These are phyloP conservation scores for Acanthamoeba triangularis DNA, from an alignment of 208 protist genomes.

Conservation along the genomic window DNA sequence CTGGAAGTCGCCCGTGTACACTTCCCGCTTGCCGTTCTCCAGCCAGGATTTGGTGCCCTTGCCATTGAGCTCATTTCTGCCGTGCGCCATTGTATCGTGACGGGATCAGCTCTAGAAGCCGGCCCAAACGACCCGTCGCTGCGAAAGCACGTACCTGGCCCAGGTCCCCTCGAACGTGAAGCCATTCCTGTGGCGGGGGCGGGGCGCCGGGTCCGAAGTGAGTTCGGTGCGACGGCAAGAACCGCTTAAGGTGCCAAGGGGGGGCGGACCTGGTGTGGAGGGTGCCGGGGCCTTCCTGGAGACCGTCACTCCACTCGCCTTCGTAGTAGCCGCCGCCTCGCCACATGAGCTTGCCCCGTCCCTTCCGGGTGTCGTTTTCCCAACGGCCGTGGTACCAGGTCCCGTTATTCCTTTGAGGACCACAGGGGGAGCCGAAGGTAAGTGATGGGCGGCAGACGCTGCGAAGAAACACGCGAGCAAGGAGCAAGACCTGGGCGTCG, in stretches of 20 bases:
- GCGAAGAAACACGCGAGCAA: too few species aligned
- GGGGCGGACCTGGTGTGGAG: not conserved
- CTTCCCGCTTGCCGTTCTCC: constrained; percentile 1
- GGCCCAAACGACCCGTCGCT: too few species aligned
- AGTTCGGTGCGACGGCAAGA: too few species aligned
- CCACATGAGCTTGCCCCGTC: constrained; percentile 2
- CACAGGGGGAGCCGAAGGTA: not conserved
- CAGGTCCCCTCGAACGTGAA: not conserved
- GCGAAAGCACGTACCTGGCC: not conserved
- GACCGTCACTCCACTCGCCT: not conserved
- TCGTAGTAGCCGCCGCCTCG: constrained; percentile 30
- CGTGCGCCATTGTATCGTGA: not conserved
- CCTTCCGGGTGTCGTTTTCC: not conserved
- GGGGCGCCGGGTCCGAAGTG: not conserved
- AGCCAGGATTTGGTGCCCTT: constrained; percentile 9
- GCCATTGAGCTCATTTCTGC: constrained; percentile 29
- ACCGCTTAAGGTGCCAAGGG: not conserved
- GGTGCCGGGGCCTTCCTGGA: not conserved
- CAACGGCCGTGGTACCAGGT: constrained; percentile 29
- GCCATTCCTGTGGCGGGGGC: not conserved
- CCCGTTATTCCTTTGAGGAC: not conserved
- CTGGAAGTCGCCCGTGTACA: not conserved
- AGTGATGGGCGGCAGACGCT: not conserved
- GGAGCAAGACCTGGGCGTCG: too few species aligned
- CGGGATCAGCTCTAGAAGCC: too few species aligned